Evolutionary conservation across 2,329 filamentous ascomycete species (phyloP).

Genomic region (Colletotrichum theobromicola): DNA sequence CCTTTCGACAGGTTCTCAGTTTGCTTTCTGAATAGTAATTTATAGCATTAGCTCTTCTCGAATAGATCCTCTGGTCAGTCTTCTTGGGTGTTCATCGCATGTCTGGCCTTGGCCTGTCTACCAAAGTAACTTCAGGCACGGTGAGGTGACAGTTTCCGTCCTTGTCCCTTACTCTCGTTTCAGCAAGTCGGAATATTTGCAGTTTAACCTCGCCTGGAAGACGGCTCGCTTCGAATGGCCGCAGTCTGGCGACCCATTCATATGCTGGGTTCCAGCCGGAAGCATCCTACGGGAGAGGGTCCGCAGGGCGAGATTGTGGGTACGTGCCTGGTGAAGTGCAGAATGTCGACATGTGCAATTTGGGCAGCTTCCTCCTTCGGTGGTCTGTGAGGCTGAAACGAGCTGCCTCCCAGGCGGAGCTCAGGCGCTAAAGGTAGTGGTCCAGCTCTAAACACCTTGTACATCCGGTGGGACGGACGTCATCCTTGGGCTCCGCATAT

Average conservation of each 20-base stretch:
- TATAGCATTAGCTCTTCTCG: neutral
- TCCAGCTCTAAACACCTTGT: conserved; percentile 3
- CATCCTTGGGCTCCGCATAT: conserved; percentile 13
- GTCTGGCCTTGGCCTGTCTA: neutral
- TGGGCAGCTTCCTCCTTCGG: neutral
- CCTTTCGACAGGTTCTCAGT: neutral
- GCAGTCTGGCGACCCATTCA: neutral
- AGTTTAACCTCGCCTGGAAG: neutral
- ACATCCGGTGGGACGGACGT: conserved; percentile 10
- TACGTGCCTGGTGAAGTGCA: neutral
- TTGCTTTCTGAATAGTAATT: neutral
- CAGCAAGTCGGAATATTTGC: neutral
- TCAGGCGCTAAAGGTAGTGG: conserved; percentile 10
- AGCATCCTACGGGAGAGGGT: neutral
- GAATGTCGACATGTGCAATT: neutral
- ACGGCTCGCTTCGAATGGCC: neutral
- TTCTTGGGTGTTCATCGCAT: conserved; percentile 2
- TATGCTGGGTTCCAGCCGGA: neutral
- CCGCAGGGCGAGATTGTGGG: neutral
- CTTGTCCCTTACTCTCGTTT: neutral
- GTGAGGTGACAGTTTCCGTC: neutral
- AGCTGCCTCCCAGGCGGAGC: neutral
- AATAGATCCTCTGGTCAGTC: neutral
- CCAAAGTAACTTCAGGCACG: neutral
- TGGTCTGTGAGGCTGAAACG: conserved; percentile 20